Evolutionary conservation across 768 basidiomycete genomes (phyloP), one percentile per base, ranked within the genome.

Genomic region (Hortiboletus flavorubellus): DNA sequence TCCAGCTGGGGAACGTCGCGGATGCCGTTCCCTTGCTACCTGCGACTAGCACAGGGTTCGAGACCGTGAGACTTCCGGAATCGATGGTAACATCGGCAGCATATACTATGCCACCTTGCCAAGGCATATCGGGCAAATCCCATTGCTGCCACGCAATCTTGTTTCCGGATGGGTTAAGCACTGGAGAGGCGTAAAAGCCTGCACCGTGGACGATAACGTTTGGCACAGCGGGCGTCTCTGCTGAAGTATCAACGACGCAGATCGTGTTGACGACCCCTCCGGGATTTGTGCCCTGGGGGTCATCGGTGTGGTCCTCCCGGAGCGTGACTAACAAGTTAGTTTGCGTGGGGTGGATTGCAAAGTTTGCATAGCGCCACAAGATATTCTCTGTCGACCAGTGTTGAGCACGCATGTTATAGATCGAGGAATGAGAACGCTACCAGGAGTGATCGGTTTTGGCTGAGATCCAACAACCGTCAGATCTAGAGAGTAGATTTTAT

Each of bases 111-210:
- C 76, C 71, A 12, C 81, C 83, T 60, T 85, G 78, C 84, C 85
- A 90, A 4, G 87, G 81, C 83, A 85, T 84, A 59, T 82, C 75
- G 0, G 84, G 84, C 37, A 84, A 82, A 52, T 64, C 72, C 87
- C 87, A 89, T 55, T 83, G 73, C 45, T 81, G 72, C 82, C 83
- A 91, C 0, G 75, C 76, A 7, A 89, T 60, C 51, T 72, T 74
- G 30, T 59, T 70, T 0, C 86, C 87, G 50, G 83, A 76, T 1
- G 80, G 77, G n/a, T 80, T 81, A 68, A 86, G 80, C 31, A 65
- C 71, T 0, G 86, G 82, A 3, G 73, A 62, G 51, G 78, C 76
- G 64, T 91, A 91, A 69, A 90, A 91, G 60, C 85, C 88, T 1
- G 81, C 80, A 8, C 83, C 85, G 0, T 73, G 65, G 4, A 71